A percentile compares a stretch with the other conserved stretches of the same genome.
phyloP scores from a whole-genome alignment of 2,329 filamentous ascomycete genomes.

The Penicillium sp. region DNA sequence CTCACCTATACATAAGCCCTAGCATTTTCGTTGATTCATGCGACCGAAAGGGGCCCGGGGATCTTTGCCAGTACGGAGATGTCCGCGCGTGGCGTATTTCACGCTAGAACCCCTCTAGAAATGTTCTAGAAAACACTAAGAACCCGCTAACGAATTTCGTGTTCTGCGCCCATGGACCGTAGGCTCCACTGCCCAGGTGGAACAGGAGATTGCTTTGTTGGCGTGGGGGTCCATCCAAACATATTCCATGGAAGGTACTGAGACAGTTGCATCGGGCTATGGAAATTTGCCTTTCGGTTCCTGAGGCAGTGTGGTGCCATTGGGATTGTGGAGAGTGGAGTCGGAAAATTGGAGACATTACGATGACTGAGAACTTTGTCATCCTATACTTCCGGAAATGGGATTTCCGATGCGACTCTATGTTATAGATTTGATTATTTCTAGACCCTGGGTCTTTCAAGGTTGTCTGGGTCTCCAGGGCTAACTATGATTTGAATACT shows the following conservation, averaged over 20 bases:
- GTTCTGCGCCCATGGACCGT: not conserved
- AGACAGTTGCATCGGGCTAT: not conserved
- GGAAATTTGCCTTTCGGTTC: conserved; percentile 3
- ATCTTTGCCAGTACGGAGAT: conserved; percentile 2
- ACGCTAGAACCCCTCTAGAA: conserved; percentile 35
- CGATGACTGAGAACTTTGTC: too few relatives aligned
- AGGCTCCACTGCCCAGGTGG: not conserved
- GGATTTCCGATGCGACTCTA: too few relatives aligned
- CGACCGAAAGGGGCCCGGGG: not conserved
- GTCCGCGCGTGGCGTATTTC: conserved; percentile 11
- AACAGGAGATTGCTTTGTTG: conserved; percentile 4
- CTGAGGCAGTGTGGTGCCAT: conserved; percentile 2
- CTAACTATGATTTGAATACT: too few relatives aligned
- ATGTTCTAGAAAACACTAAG: conserved; percentile 28
- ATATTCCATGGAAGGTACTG: not conserved
- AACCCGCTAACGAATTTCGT: conserved; percentile 8
- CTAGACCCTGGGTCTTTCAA: too few relatives aligned
- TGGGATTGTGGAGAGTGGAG: not conserved
- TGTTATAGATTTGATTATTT: too few relatives aligned
- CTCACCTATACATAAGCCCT: not conserved
- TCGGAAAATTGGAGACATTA: not conserved
- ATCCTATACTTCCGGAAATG: too few relatives aligned
- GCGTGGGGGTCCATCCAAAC: not conserved
- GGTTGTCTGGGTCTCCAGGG: too few relatives aligned
- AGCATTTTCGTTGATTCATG: not conserved